Evolutionary conservation across 2,329 filamentous ascomycete species (phyloP), one percentile per base, ranked within the genome.

Genomic region (Metarhizium robertsii): DNA sequence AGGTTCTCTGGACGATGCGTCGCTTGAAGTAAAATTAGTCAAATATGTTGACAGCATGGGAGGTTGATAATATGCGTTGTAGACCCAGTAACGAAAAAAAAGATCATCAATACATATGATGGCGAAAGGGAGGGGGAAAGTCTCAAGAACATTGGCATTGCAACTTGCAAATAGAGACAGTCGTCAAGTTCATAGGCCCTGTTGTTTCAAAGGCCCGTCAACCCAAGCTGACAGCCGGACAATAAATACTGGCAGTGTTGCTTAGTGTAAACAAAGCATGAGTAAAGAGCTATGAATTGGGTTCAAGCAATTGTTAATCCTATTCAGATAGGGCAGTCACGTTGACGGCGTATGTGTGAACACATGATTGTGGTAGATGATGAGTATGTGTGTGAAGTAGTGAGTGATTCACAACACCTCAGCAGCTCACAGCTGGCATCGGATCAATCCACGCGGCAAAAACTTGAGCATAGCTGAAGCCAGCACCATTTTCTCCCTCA

Each of bases 1-100:
- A 40, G 52, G 50, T 56, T 32, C 59, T 50, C 42, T 61, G 52
- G 32, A 57, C 53, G 48, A 65, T 60, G 57, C 67, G 57, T 36
- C 52, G 60, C 7, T 62, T 51, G 49, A 43, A 14, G 2, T 18
- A 13, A 11, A 43, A 34, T 48, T 30, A 48, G 45, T n/a, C 45
- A 30, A 48, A 18, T 30, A 18, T n/a, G 16, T 7, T 46, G 43
- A 25, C 18, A 13, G 43, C 43, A 25, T 18, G 18, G n/a, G 10
- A 25, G 2, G 32, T 7, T 34, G 32, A 34, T 34, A 34, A 8
- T 34, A 7, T 7, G 32, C 6, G 32, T 8, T 34, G 32, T 34
- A 8, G 7, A 11, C 11, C n/a, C 8, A 45, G 42, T 6, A 20
- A 25, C n/a, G 32, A 45, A 16, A 16, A 25, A 11, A 45, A 11